Percentiles rank a stretch among this genome's conserved stretches.
Evolutionary conservation across 331 rosid genomes (phyloP).

Genomic region (Spiraea crenata): DNA sequence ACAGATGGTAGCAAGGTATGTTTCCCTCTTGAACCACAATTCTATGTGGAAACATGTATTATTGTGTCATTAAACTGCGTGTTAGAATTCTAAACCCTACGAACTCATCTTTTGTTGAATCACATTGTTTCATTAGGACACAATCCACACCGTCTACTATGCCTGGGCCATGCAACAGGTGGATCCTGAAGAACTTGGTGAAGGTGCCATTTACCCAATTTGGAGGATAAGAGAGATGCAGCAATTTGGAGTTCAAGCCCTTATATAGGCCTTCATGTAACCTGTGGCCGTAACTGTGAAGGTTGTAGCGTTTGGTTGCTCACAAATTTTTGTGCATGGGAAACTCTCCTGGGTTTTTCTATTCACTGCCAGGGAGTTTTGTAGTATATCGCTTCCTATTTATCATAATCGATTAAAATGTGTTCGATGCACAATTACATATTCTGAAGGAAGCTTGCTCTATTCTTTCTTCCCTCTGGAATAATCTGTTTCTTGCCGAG

Average conservation of each 20-base stretch:
- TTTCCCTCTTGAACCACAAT: background rate
- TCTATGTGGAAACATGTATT: background rate
- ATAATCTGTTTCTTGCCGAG: background rate
- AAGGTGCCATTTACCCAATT: constrained; percentile 60
- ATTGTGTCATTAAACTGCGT: background rate
- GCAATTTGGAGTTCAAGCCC: constrained; percentile 72
- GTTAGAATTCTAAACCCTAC: background rate
- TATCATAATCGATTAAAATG: background rate
- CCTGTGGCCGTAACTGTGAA: constrained; percentile 1
- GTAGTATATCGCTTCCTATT: constrained; percentile 1
- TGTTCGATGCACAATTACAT: background rate
- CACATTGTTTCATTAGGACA: constrained; percentile 48
- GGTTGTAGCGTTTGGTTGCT: constrained; percentile 31
- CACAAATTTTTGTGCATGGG: background rate
- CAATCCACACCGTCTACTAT: constrained; percentile 76
- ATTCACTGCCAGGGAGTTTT: constrained; percentile 26
- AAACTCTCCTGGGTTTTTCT: constrained; percentile 24
- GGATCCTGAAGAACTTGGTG: constrained; percentile 71
- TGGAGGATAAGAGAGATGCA: constrained; percentile 92
- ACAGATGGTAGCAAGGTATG: constrained; percentile 93
- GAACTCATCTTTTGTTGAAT: background rate
- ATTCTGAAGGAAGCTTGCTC: background rate
- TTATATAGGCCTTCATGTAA: constrained; percentile 46
- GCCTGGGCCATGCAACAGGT: constrained; percentile 90
- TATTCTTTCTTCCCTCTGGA: background rate